Base-by-base conservation (phyloP, 192 early-diverging fungal genomes). In the Mycoemilia scoparia region DNA sequence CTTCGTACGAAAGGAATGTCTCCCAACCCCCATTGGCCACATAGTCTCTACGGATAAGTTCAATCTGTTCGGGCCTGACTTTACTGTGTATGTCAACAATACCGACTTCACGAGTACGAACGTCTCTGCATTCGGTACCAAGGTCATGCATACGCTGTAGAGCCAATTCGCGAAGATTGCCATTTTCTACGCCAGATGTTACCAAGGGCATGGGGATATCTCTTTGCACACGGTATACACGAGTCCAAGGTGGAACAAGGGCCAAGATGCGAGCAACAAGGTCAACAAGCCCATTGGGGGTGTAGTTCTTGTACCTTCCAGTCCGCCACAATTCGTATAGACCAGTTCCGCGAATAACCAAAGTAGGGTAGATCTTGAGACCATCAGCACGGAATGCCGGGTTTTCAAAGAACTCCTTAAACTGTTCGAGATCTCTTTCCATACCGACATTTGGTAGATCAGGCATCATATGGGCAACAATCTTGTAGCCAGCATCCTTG, bases 191-290 rank as follows among this genome's bases (percentile, higher is more conserved):
- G 27, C 95, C 95, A 1, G 87, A 88, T 5, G 85, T 93, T 12
- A 99, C 95, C 20, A 99, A 65, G 4, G 95, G 95, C 95, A 99
- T 99, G 11, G 95, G 95, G 47, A 99, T 99, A 66, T 99, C 95
- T 46, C 92, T 75, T 54, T 98, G 93, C 19, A 98, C 90, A 37
- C 93, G 77, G 53, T 98, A 98, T 14, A 98, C 76, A 41, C 93
- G 81, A 1, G 89, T 93, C 95, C 95, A 99, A 42, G 95, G 95
- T 33, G 95, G 95, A 1, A 99, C 87, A 30, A 99, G 54, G 1
- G 91, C 89, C 33, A 99, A 49, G 32, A 99, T 96, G 7, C 79
- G 71, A 1, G 95, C 95, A 0, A 95, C 78, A 19, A 99, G 57
- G 54, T 99, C 95, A 8, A 99, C 79, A 8, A 99, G 74, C 5